These are phyloP conservation scores for Cenococcum geophilum DNA, from an alignment of 495 filamentous ascomycete genomes.

Conservation along the genomic window DNA sequence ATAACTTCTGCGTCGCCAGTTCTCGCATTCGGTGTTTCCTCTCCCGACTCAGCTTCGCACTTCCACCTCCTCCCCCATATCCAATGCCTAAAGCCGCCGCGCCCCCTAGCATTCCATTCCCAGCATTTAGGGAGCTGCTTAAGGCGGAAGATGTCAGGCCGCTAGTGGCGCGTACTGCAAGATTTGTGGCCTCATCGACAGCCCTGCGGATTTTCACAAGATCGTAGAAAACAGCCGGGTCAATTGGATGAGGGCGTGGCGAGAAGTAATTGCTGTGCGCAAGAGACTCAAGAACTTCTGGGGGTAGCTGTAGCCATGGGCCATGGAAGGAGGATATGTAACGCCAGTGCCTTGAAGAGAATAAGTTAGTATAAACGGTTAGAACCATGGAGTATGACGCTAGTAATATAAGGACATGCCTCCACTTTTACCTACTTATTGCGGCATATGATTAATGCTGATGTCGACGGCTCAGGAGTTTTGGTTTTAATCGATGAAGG, in stretches of 20 bases:
- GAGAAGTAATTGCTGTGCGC: conserved; percentile 72
- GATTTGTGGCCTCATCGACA: conserved; percentile 69
- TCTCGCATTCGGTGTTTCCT: conserved; percentile 69
- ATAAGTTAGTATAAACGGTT: conserved; percentile 1
- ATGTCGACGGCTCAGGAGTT: conserved; percentile 41
- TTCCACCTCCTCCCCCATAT: conserved; percentile 50
- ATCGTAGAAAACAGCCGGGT: conserved; percentile 76
- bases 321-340: conserved; percentile 81
- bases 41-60: conserved; percentile 64
- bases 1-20: conserved; percentile 67
- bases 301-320: conserved; percentile 79
- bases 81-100: conserved; percentile 55
- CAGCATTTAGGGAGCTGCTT: conserved; percentile 48
- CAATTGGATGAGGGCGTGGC: conserved; percentile 66
- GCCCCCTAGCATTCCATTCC: conserved; percentile 48
- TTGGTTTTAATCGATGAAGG: conserved; percentile 1
- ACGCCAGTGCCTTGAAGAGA: conserved; percentile 59
- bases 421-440: conserved; percentile 55
- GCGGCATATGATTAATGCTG: conserved; percentile 61
- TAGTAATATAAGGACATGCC: conserved; percentile 23
- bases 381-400: neutral
- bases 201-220: conserved; percentile 70
- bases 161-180: conserved; percentile 68
- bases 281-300: conserved; percentile 69
- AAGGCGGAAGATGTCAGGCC: conserved; percentile 56